Evolutionary conservation across 2,329 filamentous ascomycete genomes (phyloP), one percentile per base, ranked within the genome.

Genomic region (Lasiodiplodia theobromae): DNA sequence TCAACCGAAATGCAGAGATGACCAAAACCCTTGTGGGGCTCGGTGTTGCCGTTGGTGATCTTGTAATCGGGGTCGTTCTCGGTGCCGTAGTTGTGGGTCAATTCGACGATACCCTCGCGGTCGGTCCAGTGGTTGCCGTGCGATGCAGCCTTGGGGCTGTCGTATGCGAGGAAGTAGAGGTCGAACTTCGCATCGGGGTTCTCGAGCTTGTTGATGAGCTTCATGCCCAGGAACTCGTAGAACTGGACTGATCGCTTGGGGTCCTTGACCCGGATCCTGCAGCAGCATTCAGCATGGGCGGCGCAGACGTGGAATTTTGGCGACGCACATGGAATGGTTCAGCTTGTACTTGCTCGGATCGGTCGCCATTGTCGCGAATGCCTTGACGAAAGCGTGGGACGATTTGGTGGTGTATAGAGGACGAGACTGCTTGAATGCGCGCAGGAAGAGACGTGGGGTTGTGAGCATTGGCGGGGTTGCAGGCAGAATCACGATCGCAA

Each of bases 121-220:
- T 97, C 93, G 6, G 87, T 88, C 83, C 91, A 94, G 76, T 90
- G 88, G 71, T 89, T 89, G 75, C 90, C 91, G 68, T 87, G 84
- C 11, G 92, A 96, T n/a, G 88, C 83, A 16, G 95, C 91, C 47
- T 87, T 85, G 11, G 93, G 88, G 38, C 88, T 87, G 78, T 97
- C 91, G 82, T 96, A 98, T 69, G 91, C 94, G 70, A 99, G 86
- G 83, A 98, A 98, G 85, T 98, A 98, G 34, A 97, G 88, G 75
- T 96, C 93, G 80, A 98, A 98, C 77, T 96, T 97, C 80, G 88
- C 89, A 70, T 97, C 94, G 16, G 94, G 92, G 77, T 93, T 92
- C 71, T 91, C 85, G 57, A 96, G 85, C 82, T 94, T 92, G 76
- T 92, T 89, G 80, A 98, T 87, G 71, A 94, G 82, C 77, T 86